Percentiles rank a stretch among this genome's conserved stretches.
Evolutionary conservation across 495 filamentous ascomycete species (phyloP).

Genomic region (Aspergillus homomorphus): DNA sequence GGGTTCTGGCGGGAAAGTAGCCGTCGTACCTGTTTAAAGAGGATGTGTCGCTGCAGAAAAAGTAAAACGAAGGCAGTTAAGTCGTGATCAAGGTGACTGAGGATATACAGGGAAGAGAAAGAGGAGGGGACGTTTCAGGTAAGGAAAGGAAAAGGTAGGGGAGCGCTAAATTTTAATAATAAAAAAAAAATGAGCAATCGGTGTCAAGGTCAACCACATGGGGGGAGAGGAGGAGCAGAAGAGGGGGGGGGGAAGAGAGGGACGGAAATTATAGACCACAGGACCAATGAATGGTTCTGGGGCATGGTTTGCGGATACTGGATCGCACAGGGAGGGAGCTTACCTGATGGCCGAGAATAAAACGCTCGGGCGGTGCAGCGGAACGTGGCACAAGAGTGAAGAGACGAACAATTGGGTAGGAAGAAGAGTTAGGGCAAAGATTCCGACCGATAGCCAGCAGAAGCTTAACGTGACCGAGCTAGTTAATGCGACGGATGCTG

Average conservation of each 20-base stretch:
- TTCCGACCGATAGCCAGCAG: slow-evolving; percentile 18
- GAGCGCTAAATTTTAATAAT: slow-evolving; percentile 4
- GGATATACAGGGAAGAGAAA: background rate
- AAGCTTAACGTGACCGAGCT: slow-evolving; percentile 15
- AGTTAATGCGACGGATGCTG: slow-evolving; percentile 9
- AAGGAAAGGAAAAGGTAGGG: background rate
- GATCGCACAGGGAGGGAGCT: slow-evolving; percentile 17
- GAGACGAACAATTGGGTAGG: slow-evolving; percentile 25
- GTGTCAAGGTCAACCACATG: slow-evolving; percentile 7
- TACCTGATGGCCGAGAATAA: slow-evolving; percentile 23
- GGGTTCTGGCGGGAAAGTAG: background rate
- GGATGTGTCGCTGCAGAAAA: background rate
- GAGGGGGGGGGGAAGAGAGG: no score
- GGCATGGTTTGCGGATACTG: slow-evolving; percentile 18
- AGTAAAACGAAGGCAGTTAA: background rate
- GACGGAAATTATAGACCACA: slow-evolving; percentile 10
- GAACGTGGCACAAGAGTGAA: slow-evolving; percentile 32
- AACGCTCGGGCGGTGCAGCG: slow-evolving; percentile 25
- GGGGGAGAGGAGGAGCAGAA: background rate
- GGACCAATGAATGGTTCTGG: slow-evolving; percentile 16
- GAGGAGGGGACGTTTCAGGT: background rate
- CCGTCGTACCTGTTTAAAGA: background rate
- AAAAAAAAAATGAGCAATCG: background rate
- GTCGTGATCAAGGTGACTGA: background rate
- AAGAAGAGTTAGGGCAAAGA: slow-evolving; percentile 23